Conservation (phyloP, 768 basidiomycete genomes). For the Mycena olivaceomarginata region DNA sequence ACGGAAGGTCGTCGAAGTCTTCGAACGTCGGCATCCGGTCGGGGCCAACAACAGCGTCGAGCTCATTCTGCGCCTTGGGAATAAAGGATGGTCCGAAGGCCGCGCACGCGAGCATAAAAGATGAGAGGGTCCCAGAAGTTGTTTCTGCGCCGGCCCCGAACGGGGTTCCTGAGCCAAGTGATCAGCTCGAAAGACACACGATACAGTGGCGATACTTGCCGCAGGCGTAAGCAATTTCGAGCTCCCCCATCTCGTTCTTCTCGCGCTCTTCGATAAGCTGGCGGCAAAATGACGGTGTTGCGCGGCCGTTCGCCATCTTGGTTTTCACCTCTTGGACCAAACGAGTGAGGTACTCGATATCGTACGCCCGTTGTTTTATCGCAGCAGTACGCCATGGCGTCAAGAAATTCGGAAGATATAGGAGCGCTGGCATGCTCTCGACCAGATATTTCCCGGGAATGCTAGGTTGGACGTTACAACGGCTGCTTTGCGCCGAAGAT, state of each 20-base stretch:
- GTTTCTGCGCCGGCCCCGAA: conserved; percentile 70
- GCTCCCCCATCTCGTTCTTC: conserved; percentile 61
- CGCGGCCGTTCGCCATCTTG: conserved; percentile 61
- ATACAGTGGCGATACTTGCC: conserved; percentile 47
- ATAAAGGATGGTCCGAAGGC: conserved; percentile 51
- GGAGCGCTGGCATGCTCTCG: conserved; percentile 68
- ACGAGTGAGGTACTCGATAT: conserved; percentile 61
- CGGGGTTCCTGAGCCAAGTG: conserved; percentile 47
- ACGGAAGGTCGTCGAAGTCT: conserved; percentile 59
- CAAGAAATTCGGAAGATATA: conserved; percentile 59
- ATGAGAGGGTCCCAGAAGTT: conserved; percentile 56
- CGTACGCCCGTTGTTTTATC: conserved; percentile 54
- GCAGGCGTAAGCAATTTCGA: conserved; percentile 66
- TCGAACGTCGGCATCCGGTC: conserved; percentile 61
- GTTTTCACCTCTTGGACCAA: conserved; percentile 64
- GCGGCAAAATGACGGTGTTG: conserved; percentile 62
- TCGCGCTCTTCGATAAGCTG: conserved; percentile 59
- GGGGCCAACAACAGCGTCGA: conserved; percentile 59
- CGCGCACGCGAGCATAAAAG: conserved; percentile 55
- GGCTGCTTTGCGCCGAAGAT: not conserved
- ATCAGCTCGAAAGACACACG: not conserved
- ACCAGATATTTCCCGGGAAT: conserved; percentile 71
- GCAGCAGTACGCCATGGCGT: conserved; percentile 38
- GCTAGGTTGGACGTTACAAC: conserved; percentile 45
- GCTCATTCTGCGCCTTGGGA: conserved; percentile 60